These are phyloP conservation scores for Nigrospora oryzae DNA, from an alignment of 2,329 filamentous ascomycete genomes.

Conservation along the genomic window DNA sequence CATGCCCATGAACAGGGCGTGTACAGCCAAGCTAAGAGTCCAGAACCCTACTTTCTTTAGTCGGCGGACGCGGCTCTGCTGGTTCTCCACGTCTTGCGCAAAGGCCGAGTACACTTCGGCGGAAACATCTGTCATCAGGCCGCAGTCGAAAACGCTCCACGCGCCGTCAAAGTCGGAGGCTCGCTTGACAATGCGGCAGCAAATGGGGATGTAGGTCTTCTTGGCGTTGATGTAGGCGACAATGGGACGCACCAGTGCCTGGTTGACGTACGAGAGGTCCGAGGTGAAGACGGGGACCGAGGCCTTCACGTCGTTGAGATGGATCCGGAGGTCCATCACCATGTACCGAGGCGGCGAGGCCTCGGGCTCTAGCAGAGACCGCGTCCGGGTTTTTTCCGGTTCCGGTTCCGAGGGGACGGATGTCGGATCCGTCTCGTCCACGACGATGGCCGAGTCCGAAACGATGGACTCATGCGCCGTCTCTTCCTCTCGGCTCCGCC, in stretches of 20 bases:
- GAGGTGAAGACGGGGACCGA: constrained; percentile 87
- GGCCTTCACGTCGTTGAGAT: constrained; percentile 90
- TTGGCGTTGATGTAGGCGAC: constrained; percentile 97
- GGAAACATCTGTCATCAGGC: constrained; percentile 86
- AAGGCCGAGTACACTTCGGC: constrained; percentile 95
- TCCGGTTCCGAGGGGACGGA: constrained; percentile 2
- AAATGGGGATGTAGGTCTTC: constrained; percentile 90
- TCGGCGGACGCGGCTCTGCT: constrained; percentile 74
- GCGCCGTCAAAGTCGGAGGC: constrained; percentile 85
- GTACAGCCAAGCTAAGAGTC: constrained; percentile 85
- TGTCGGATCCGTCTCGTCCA: constrained; percentile 7
- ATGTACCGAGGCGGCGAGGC: constrained; percentile 68
- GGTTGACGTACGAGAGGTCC: constrained; percentile 91
- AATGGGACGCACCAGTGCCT: constrained; percentile 88
- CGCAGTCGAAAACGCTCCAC: constrained; percentile 91
- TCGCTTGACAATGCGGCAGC: constrained; percentile 87
- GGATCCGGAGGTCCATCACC: constrained; percentile 89
- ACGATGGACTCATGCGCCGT: neutral
- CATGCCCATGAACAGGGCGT: constrained; percentile 91
- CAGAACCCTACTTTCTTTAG: constrained; percentile 96
- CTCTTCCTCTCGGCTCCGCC: constrained; percentile 8
- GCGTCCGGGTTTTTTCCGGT: neutral
- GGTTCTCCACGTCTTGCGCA: constrained; percentile 80
- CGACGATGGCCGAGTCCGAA: constrained; percentile 1
- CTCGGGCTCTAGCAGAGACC: constrained; percentile 3